Percentiles rank a stretch among this genome's conserved stretches.
Conservation (phyloP, 208 protist genomes). For the Balamuthia mandrillaris region DNA sequence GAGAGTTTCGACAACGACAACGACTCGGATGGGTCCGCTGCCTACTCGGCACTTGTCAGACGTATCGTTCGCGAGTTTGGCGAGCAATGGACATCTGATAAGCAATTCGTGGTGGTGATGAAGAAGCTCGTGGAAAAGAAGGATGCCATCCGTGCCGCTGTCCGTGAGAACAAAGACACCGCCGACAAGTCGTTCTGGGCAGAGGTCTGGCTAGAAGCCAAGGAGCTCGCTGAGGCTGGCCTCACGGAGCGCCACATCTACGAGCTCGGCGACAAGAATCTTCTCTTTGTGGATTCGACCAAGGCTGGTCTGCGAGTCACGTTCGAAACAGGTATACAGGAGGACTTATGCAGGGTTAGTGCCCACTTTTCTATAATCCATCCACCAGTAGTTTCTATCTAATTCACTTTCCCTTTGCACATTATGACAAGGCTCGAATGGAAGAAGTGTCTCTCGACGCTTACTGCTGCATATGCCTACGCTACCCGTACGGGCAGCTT, state of each 20-base stretch:
- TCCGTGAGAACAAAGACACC: neutral
- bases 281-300: slow-evolving; percentile 16
- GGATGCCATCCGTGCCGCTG: neutral
- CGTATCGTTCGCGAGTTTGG: neutral
- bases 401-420: neutral
- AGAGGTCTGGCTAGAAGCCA: neutral
- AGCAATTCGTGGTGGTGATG: neutral
- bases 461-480: neutral
- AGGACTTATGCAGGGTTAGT: neutral
- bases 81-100: neutral
- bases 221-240: neutral
- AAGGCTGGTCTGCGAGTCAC: slow-evolving; percentile 5
- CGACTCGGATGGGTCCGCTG: neutral
- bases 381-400: neutral
- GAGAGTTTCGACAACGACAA: neutral
- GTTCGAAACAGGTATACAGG: neutral
- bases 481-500: slow-evolving; percentile 3
- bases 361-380: no score
- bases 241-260: neutral
- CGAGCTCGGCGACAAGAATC: slow-evolving; percentile 1
- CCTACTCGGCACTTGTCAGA: neutral
- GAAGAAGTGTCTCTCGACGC: neutral
- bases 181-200: neutral
- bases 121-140: slow-evolving; percentile 3
- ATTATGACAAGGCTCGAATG: neutral